A percentile compares a stretch with the other conserved stretches of the same genome.
Conservation (phyloP, 2,329 filamentous ascomycete genomes). For the Exophiala sp. region DNA sequence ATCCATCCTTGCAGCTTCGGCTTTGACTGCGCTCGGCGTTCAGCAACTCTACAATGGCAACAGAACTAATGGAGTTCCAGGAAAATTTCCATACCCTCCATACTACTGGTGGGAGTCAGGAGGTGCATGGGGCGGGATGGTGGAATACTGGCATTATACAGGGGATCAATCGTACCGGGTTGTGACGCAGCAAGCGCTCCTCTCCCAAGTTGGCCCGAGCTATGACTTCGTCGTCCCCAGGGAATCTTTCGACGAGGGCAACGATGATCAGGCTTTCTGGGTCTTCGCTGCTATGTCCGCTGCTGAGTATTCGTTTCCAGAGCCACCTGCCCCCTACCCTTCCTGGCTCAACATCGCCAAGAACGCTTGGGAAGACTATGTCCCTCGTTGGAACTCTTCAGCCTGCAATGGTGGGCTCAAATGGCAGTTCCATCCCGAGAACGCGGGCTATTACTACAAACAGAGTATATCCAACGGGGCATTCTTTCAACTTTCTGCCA, state of each 20-base stretch:
- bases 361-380: conserved; percentile 68
- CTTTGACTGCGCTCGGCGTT: conserved; percentile 43
- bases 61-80: conserved; percentile 46
- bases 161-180: conserved; percentile 57
- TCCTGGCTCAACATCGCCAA: conserved; percentile 50
- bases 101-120: conserved; percentile 64
- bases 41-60: conserved; percentile 51
- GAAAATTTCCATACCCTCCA: conserved; percentile 59
- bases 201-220: conserved; percentile 55
- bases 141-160: conserved; percentile 65
- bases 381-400: conserved; percentile 60
- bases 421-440: conserved; percentile 75
- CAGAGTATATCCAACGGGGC: conserved; percentile 63
- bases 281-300: conserved; percentile 62
- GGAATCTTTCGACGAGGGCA: conserved; percentile 40
- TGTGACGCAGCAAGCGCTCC: conserved; percentile 53
- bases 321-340: conserved; percentile 43
- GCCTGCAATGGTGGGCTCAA: conserved; percentile 65
- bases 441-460: conserved; percentile 76
- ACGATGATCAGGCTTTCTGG: conserved; percentile 69
- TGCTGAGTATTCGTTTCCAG: conserved; percentile 58
- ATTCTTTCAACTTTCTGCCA: conserved; percentile 75
- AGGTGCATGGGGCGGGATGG: conserved; percentile 60
- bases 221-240: conserved; percentile 55
- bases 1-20: conserved; percentile 43